Evolutionary conservation across 805 yeast genomes (phyloP).

Genomic region (Wickerhamiella kazuoi): DNA sequence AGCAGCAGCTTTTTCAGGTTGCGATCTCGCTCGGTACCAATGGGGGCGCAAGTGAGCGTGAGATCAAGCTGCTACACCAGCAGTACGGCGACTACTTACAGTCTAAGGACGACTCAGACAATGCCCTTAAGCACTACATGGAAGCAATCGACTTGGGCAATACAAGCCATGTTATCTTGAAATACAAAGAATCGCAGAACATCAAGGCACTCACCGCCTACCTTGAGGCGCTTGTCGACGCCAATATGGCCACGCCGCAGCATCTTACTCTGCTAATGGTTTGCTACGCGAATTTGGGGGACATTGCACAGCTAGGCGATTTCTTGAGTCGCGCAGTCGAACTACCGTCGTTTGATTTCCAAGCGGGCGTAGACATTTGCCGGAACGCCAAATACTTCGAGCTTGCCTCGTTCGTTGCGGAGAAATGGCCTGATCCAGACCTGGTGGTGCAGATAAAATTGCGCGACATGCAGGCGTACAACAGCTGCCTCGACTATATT

Average conservation of each 20-base stretch:
- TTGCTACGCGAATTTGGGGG: slow-evolving; percentile 61
- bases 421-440: slow-evolving; percentile 53
- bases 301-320: slow-evolving; percentile 34
- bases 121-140: slow-evolving; percentile 62
- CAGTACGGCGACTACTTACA: slow-evolving; percentile 60
- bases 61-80: slow-evolving; percentile 21
- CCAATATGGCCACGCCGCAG: slow-evolving; percentile 46
- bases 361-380: slow-evolving; percentile 48
- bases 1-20: slow-evolving; percentile 49
- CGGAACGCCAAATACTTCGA: slow-evolving; percentile 50
- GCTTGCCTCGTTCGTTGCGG: slow-evolving; percentile 54
- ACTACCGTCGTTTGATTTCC: slow-evolving; percentile 39
- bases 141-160: slow-evolving; percentile 36
- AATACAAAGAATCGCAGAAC: slow-evolving; percentile 61
- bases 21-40: slow-evolving; percentile 50
- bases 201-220: slow-evolving; percentile 47
- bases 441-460: slow-evolving; percentile 60
- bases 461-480: slow-evolving; percentile 43
- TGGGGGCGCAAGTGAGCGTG: slow-evolving; percentile 18
- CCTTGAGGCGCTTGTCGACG: slow-evolving; percentile 39
- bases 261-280: slow-evolving; percentile 68
- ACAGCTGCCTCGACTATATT: slow-evolving; percentile 45
- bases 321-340: slow-evolving; percentile 34
- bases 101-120: slow-evolving; percentile 43
- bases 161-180: slow-evolving; percentile 61